Evolutionary conservation across 345 rosid species (phyloP).

Genomic region (Barbarea vulgaris): DNA sequence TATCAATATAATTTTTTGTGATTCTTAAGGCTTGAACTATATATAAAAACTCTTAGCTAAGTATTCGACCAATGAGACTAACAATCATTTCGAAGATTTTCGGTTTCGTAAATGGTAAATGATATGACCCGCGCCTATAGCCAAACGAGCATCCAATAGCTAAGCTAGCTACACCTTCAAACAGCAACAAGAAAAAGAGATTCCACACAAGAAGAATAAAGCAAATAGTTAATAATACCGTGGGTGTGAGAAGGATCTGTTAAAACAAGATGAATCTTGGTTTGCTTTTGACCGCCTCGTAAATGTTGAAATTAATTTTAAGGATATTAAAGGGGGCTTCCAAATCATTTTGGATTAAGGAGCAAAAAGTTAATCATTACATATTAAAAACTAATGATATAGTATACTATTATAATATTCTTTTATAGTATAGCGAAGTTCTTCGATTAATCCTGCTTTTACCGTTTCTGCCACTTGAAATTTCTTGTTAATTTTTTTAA

Average conservation of each 20-base stretch:
- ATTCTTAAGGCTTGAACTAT: not conserved
- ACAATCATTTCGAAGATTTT: not conserved
- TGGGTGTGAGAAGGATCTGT: constrained; percentile 19
- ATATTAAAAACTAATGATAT: constrained; percentile 8
- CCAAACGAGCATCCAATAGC: constrained; percentile 11
- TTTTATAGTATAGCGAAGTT: not conserved
- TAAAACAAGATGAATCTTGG: constrained; percentile 31
- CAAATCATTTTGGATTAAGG: constrained; percentile 34
- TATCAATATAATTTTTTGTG: not conserved
- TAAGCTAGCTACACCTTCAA: not conserved
- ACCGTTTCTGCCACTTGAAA: not conserved
- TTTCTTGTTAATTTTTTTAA: not conserved
- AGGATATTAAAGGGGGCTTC: constrained; percentile 15
- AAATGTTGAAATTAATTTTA: constrained; percentile 25
- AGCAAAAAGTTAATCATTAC: constrained; percentile 29
- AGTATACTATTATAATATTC: not conserved
- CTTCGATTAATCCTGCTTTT: not conserved
- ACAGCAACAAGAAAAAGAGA: constrained; percentile 7
- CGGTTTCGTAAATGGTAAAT: not conserved
- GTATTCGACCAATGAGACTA: not conserved
- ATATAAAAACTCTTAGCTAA: not conserved
- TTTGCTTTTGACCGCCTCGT: constrained; percentile 41
- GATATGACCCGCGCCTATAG: constrained; percentile 7
- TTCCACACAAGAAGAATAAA: constrained; percentile 22
- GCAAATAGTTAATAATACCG: constrained; percentile 2